phyloP scores from a whole-genome alignment of 805 yeast species.

The Lipomyces sp. region DNA sequence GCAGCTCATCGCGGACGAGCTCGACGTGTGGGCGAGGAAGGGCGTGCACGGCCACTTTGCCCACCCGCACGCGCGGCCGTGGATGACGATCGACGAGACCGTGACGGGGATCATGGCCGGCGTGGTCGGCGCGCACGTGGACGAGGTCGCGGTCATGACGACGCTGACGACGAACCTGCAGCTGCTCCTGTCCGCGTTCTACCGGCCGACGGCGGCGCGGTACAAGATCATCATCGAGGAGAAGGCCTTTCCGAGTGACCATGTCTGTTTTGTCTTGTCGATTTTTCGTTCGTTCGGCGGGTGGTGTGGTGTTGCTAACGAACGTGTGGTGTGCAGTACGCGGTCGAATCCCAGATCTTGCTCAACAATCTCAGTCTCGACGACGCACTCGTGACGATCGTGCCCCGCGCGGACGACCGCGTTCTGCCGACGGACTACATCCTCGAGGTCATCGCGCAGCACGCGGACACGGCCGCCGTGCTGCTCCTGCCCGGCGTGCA shows the following conservation, averaged over 20 bases:
- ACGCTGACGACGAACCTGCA: constrained; percentile 81
- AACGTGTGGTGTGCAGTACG: constrained; percentile 45
- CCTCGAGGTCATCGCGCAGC: constrained; percentile 49
- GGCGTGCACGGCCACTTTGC: constrained; percentile 88
- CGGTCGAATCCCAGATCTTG: constrained; percentile 68
- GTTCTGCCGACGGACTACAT: constrained; percentile 63
- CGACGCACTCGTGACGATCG: constrained; percentile 60
- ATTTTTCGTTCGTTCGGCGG: neutral
- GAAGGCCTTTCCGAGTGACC: constrained; percentile 90
- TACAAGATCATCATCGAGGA: constrained; percentile 77
- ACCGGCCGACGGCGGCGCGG: constrained; percentile 54
- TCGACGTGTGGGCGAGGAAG: constrained; percentile 75
- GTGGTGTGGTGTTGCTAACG: neutral
- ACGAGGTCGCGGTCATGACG: constrained; percentile 88
- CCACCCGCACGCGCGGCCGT: constrained; percentile 49
- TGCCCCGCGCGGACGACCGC: constrained; percentile 58
- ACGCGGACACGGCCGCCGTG: constrained; percentile 62
- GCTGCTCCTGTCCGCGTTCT: constrained; percentile 67
- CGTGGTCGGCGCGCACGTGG: constrained; percentile 67
- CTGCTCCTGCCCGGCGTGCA: constrained; percentile 86
- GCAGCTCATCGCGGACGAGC: constrained; percentile 57
- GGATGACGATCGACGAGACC: constrained; percentile 86
- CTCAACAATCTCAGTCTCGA: constrained; percentile 54
- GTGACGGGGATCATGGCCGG: constrained; percentile 65
- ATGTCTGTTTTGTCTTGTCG: constrained; percentile 27